Conservation (phyloP, 1,284 basidiomycete species). For the Moesziomyces sp. region DNA sequence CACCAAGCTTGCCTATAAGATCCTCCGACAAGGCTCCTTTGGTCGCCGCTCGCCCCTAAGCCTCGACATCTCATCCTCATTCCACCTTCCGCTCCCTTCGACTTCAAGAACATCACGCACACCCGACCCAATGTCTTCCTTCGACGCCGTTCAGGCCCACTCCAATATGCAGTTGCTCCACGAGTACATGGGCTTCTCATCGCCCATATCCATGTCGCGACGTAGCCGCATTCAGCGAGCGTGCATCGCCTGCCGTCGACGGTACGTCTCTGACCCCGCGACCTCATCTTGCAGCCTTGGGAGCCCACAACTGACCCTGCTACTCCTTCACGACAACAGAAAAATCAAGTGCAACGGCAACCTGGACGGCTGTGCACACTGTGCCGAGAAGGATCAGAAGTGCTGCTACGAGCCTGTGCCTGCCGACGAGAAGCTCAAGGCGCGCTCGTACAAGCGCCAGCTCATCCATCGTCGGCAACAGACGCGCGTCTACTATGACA, state of each 20-base stretch:
- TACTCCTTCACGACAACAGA: not conserved
- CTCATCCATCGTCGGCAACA: constrained; percentile 15
- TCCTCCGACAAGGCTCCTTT: not conserved
- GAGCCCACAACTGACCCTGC: no score
- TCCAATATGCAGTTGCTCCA: not conserved
- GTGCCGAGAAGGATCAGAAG: constrained; percentile 7
- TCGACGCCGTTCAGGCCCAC: not conserved
- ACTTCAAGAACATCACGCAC: no score
- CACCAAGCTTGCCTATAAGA: not conserved
- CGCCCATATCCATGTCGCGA: constrained; percentile 9
- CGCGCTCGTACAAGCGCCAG: constrained; percentile 20
- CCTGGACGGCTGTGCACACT: constrained; percentile 11
- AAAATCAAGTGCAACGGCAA: constrained; percentile 24
- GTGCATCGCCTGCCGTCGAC: constrained; percentile 20
- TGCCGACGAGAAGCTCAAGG: constrained; percentile 29
- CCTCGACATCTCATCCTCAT: not conserved
- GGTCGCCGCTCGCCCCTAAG: not conserved
- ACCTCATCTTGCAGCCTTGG: no score
- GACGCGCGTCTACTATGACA: constrained; percentile 11
- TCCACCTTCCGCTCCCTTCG: not conserved
- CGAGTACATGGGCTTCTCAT: not conserved
- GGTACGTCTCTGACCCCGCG: constrained; percentile 2
- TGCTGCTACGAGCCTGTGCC: constrained; percentile 20
- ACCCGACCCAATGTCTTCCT: not conserved
- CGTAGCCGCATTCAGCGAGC: constrained; percentile 15